Evolutionary conservation across 257 asterid species (phyloP), one percentile per base, ranked within the genome.

Genomic region (Coffea canephora): DNA sequence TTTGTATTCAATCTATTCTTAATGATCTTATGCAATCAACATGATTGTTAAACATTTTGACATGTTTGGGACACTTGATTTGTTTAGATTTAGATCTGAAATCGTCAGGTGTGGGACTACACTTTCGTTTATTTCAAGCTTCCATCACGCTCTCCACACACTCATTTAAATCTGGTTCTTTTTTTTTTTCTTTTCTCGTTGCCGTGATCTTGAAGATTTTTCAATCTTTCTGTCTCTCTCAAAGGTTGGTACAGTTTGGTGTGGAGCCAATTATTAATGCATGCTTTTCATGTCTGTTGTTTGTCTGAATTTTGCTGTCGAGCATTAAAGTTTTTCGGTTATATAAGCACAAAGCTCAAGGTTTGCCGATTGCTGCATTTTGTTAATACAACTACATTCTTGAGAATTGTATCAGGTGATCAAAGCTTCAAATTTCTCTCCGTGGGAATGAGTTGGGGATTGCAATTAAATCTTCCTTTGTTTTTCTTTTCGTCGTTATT

Each of bases 41-140:
- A 5, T 57, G 65, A 19, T 52, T 52, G 12, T 52, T 52, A 52
- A 3, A 48, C 13, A 48, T 48, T 48, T 48, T 48, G 13, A 48
- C 9, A 27, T 34, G 52, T 39, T 39, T 39, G 43, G 43, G 43
- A 39, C 43, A 39, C 5, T 39, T 39, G 43, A 39, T 39, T 39
- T 39, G 43, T 39, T 64, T 76, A 68, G 83, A 80, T 81, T 83
- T 83, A 81, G 87, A 86, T 86, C 87, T 81, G 77, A 62, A 64
- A 14, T 50, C 34, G 6, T 31, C n/a, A 31, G 76, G 69, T 48
- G 62, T 52, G 81, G 76, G 81, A 48, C 66, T 73, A 19, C n/a
- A 23, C 68, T 19, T 59, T 64, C 48, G 77, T 69, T 64, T 36
- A 31, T n/a, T 31, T 57, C 55, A 79, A 59, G 85, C 82, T 78